These are phyloP conservation scores for Clausena lansium DNA, from an alignment of 345 rosid species.

Conservation along the genomic window DNA sequence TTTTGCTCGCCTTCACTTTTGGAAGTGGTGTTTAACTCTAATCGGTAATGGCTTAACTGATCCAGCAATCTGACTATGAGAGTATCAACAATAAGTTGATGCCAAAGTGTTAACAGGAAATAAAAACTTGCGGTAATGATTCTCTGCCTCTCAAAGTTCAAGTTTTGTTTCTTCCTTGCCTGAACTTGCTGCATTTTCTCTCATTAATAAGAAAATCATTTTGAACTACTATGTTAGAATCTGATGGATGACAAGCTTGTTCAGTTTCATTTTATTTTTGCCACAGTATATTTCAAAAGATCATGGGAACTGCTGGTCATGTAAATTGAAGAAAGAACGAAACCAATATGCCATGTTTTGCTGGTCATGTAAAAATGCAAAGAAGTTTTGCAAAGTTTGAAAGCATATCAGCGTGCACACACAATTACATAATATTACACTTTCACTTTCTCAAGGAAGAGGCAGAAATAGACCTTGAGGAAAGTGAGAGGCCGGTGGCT, in stretches of 20 bases:
- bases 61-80: conserved; percentile 49
- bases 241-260: conserved; percentile 47
- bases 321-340: conserved; percentile 48
- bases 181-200: background rate
- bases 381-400: background rate
- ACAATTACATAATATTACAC: background rate
- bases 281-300: conserved; percentile 31
- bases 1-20: background rate
- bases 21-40: background rate
- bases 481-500: conserved; percentile 68
- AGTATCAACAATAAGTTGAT: conserved; percentile 29
- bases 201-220: background rate
- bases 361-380: no score
- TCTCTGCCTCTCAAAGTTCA: background rate
- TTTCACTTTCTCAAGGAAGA: background rate
- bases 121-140: conserved; percentile 51
- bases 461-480: conserved; percentile 48
- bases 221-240: conserved; percentile 28
- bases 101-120: conserved; percentile 41
- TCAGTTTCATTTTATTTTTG: conserved; percentile 29
- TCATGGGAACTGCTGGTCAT: conserved; percentile 20
- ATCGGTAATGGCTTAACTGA: conserved; percentile 79
- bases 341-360: background rate
- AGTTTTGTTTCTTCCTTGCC: background rate
- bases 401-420: background rate